Evolutionary conservation across 2,329 filamentous ascomycete species (phyloP).

Genomic region (Chrysosporium queenslandicum): DNA sequence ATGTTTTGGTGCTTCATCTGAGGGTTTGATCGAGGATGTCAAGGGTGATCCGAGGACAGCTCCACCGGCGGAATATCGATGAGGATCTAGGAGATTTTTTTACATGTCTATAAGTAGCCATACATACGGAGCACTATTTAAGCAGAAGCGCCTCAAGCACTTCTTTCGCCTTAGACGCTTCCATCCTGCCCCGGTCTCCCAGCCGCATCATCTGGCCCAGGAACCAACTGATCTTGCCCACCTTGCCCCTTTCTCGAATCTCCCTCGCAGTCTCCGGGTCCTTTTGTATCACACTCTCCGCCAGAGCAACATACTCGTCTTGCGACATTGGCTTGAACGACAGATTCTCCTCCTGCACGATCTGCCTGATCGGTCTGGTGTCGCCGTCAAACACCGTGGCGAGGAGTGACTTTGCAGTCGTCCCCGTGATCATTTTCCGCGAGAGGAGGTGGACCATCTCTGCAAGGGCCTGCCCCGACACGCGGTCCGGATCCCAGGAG

Average conservation of each 20-base stretch:
- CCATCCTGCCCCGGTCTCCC: conserved; percentile 51
- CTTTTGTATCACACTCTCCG: conserved; percentile 43
- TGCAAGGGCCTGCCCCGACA: conserved; percentile 38
- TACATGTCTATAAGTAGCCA: no score
- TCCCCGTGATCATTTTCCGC: conserved; percentile 41
- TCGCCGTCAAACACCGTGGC: conserved; percentile 46
- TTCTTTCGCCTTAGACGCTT: conserved; percentile 49
- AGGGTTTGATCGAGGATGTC: no score
- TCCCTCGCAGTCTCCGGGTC: conserved; percentile 51
- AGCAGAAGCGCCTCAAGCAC: conserved; percentile 44
- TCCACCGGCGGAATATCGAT: no score
- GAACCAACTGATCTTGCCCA: conserved; percentile 58
- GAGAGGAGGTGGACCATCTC: conserved; percentile 38
- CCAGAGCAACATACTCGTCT: conserved; percentile 48
- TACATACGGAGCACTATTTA: no score
- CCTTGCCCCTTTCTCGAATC: conserved; percentile 49
- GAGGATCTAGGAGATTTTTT: no score
- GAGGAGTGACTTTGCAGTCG: conserved; percentile 52
- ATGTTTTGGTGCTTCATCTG: no score
- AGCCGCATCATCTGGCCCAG: conserved; percentile 58
- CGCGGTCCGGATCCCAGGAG: conserved; percentile 31
- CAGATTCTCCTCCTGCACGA: conserved; percentile 50
- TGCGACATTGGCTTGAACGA: conserved; percentile 46
- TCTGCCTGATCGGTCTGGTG: conserved; percentile 38
- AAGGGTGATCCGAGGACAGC: no score